Evolutionary conservation across 2,329 filamentous ascomycete species (phyloP), one percentile per base, ranked within the genome.

Genomic region (Botrytis squamosa): DNA sequence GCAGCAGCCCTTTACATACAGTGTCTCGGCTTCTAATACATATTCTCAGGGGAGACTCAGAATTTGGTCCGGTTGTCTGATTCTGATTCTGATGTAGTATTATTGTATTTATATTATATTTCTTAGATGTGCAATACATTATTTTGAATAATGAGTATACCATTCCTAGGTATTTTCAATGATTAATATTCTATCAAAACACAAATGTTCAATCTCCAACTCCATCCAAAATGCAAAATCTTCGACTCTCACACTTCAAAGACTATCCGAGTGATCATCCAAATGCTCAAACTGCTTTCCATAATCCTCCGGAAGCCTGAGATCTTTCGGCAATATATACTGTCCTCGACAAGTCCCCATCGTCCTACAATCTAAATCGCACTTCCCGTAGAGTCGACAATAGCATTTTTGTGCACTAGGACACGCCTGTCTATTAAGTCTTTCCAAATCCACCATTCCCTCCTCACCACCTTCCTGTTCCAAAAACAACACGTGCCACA

Each of bases 401-500:
- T 79, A 79, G 40, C 78, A 79, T 18, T 77, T 74, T 25, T 73
- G 73, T 8, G 77, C 78, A 62, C 67, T 64, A 8, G 77, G 77
- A 71, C 77, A 79, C 12, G 78, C 78, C 18, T 73, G 65, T 18
- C 40, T 60, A 69, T 79, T 79, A 8, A 79, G 72, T 16, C 52
- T 60, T 12, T 76, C 73, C 20, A 79, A 69, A 59, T 78, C 70
- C 5, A 77, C 71, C n/a, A 42, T 68, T 29, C 71, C 65, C 44
- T 68, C 25, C 36, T 66, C 44, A 0, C 59, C 33, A 4, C 12
- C 25, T 16, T 49, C 70, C 59, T 75, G 70, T 33, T 79, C 77
- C 44, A 85, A 76, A 75, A 86, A 86, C 36, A 86, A 70, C 63
- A 86, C 83, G 75, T 86, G 85, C 85, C 85, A 86, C 12, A 86